These are phyloP conservation scores for Melanopsichium pennsylvanicum DNA, from an alignment of 1,284 basidiomycete genomes.

Conservation along the genomic window DNA sequence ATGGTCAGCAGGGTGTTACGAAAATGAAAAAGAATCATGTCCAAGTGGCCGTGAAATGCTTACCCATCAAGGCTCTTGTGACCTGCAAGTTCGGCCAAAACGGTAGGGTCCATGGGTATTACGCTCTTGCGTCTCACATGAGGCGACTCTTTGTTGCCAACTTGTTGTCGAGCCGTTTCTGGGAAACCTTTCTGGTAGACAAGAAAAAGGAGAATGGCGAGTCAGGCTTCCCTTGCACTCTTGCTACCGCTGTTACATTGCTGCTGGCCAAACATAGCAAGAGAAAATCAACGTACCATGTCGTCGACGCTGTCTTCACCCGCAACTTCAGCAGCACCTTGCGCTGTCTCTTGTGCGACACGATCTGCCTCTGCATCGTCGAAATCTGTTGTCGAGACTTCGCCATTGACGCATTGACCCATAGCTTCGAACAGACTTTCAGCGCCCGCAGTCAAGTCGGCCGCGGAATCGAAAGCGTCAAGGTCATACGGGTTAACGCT, in stretches of 20 bases:
- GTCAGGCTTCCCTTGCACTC: slow-evolving; percentile 6
- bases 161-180: slow-evolving; percentile 47
- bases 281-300: slow-evolving; percentile 37
- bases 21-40: too few species aligned
- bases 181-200: slow-evolving; percentile 43
- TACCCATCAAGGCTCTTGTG: slow-evolving; percentile 61
- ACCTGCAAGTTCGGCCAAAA: slow-evolving; percentile 65
- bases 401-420: slow-evolving; percentile 44
- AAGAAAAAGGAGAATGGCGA: background rate
- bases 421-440: slow-evolving; percentile 35
- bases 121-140: slow-evolving; percentile 65
- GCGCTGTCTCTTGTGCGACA: slow-evolving; percentile 28
- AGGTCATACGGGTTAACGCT: slow-evolving; percentile 46
- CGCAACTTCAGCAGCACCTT: slow-evolving; percentile 12
- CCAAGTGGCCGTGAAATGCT: background rate
- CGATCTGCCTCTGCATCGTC: slow-evolving; percentile 53
- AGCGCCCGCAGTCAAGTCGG: slow-evolving; percentile 39
- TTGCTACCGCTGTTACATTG: background rate
- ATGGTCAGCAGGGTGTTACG: too few species aligned
- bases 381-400: slow-evolving; percentile 58
- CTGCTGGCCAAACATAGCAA: background rate
- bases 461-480: slow-evolving; percentile 45
- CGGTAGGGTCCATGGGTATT: slow-evolving; percentile 66
- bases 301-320: slow-evolving; percentile 47
- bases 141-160: slow-evolving; percentile 46